A percentile compares a stretch with the other conserved stretches of the same genome.
phyloP scores from a whole-genome alignment of 2,329 filamentous ascomycete species.

The Rutstroemia sydowiana region DNA sequence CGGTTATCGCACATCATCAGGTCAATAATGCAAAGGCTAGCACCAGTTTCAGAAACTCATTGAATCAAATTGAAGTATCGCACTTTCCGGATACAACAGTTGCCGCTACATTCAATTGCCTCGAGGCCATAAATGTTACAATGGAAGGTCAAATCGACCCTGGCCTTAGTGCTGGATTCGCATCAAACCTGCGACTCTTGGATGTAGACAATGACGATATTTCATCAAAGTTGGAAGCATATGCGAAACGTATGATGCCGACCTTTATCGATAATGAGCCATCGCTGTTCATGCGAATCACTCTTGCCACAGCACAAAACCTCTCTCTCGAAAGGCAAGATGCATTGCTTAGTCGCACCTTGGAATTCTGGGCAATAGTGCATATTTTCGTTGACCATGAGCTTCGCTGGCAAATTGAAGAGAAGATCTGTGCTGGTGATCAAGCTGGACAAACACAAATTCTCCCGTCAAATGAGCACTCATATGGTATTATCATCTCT shows the following conservation, averaged over 20 bases:
- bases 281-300: slow-evolving; percentile 52
- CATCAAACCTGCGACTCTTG: slow-evolving; percentile 42
- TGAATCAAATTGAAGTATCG: slow-evolving; percentile 42
- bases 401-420: slow-evolving; percentile 45
- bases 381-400: slow-evolving; percentile 56
- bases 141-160: slow-evolving; percentile 31
- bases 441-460: slow-evolving; percentile 20
- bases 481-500: slow-evolving; percentile 53
- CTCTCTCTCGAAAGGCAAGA: slow-evolving; percentile 43
- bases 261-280: slow-evolving; percentile 53
- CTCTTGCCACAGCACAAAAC: slow-evolving; percentile 42
- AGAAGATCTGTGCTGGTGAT: slow-evolving; percentile 14
- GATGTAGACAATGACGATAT: slow-evolving; percentile 56
- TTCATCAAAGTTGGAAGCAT: slow-evolving; percentile 49
- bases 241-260: slow-evolving; percentile 51
- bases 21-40: slow-evolving; percentile 48
- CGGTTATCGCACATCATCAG: slow-evolving; percentile 52
- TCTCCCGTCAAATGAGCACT: slow-evolving; percentile 12
- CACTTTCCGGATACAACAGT: slow-evolving; percentile 47
- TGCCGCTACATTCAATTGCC: slow-evolving; percentile 26
- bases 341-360: slow-evolving; percentile 47
- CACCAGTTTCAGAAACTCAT: slow-evolving; percentile 41
- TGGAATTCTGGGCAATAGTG: slow-evolving; percentile 58
- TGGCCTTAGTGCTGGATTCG: slow-evolving; percentile 28
- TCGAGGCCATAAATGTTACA: slow-evolving; percentile 20